Base-by-base conservation (phyloP, 768 basidiomycete genomes). In the Tephrocybe rancida region DNA sequence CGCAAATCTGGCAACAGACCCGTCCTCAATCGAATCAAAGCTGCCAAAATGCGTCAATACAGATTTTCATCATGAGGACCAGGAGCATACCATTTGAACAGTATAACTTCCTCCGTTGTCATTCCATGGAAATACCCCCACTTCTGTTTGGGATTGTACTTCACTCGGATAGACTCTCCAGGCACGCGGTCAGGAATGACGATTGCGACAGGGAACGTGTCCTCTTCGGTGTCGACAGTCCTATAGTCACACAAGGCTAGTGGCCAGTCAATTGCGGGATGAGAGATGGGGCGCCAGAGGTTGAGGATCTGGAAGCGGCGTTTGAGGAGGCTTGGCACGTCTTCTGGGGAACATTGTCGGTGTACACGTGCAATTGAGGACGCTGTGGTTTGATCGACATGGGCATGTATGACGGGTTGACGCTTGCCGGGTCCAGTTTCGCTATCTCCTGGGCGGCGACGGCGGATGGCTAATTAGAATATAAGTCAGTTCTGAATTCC, bases 281-380 rank as follows among this genome's bases (percentile, higher is more conserved):
- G 64, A 1, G 58, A 61, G 43, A 83, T 81, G 2, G 83, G 81
- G 8, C 83, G 67, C 83, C 83, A 84, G 27, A 84, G 68, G 57
- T 83, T 84, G 48, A 84, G 74, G 32, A 83, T 80, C 52, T 82
- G 80, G 69, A 78, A 81, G 1, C 80, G 74, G 18, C 72, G 67
- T 56, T 73, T 67, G 18, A 81, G 63, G 24, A 82, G 69, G 11
- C 66, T 66, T 1, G 71, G 64, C 0, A 62, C 81, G 6, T 83
- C 80, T 1, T 62, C 63, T 0, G 71, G 63, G 6, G 79, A 79
- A 8, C 82, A 70, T 54, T 83, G 80, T 7, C 72, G 70, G 46
- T 75, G 72, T 0, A 83, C 79, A 8, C 81, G 75, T 6, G 66
- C 70, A 5, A 70, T 66, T 0, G 80, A 65, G 0, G 79, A 69